These are phyloP conservation scores for Saussurea involucrata DNA, from an alignment of 129 eudicot genomes.

Conservation along the genomic window DNA sequence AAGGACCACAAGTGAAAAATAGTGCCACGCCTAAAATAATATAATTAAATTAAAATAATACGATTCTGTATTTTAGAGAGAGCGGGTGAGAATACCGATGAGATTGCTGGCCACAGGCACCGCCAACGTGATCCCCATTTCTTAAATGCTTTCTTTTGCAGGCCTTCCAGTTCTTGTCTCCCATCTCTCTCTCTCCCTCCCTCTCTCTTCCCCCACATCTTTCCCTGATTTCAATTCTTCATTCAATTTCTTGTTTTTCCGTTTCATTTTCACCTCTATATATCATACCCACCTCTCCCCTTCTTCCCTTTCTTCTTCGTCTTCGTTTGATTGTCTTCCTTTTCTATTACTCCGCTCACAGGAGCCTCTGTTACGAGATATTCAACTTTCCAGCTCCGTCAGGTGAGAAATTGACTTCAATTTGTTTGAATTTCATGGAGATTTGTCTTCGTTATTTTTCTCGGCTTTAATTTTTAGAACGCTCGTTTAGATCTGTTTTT, in stretches of 20 bases:
- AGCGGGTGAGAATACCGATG: constrained; percentile 39
- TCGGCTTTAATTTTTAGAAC: background rate
- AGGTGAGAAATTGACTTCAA: background rate
- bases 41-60: background rate
- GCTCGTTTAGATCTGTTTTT: background rate
- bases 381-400: background rate
- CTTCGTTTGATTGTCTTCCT: background rate
- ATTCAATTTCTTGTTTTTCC: background rate
- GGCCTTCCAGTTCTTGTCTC: constrained; percentile 34
- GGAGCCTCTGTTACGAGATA: constrained; percentile 11
- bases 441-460: background rate
- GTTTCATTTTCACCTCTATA: constrained; percentile 17
- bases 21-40: background rate
- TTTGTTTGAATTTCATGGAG: background rate
- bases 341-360: background rate
- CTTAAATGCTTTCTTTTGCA: constrained; percentile 17
- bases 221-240: background rate
- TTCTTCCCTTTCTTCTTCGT: constrained; percentile 10
- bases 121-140: constrained; percentile 41
- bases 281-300: constrained; percentile 11
- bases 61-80: constrained; percentile 2
- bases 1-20: background rate
- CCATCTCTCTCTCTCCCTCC: background rate
- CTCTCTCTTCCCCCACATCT: background rate
- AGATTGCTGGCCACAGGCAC: constrained; percentile 41